A percentile compares a stretch with the other conserved stretches of the same genome.
phyloP scores from a whole-genome alignment of 2,329 filamentous ascomycete genomes.

The Pseudogymnoascus sp. region DNA sequence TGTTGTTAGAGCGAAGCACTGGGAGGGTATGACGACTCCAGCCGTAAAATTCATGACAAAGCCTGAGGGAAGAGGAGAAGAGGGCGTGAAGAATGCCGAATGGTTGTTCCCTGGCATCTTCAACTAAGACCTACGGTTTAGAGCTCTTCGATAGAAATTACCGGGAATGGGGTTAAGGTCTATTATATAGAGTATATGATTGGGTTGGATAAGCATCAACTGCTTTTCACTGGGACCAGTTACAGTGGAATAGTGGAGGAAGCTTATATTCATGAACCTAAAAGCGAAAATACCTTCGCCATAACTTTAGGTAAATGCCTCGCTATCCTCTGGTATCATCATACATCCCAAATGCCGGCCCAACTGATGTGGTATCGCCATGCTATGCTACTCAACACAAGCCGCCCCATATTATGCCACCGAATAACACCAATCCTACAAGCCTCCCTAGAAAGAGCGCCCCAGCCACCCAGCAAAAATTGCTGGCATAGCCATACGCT shows the following conservation, averaged over 20 bases:
- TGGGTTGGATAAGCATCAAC: background rate
- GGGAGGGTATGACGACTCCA: conserved; percentile 67
- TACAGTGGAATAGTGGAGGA: background rate
- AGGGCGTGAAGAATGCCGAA: conserved; percentile 70
- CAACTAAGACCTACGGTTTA: conserved; percentile 4
- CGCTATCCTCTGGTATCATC: conserved; percentile 1
- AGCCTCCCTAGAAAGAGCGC: background rate
- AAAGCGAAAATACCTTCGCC: background rate
- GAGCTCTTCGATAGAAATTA: background rate
- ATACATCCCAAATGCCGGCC: background rate
- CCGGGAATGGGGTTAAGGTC: background rate
- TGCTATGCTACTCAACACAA: conserved; percentile 2
- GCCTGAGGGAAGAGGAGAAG: conserved; percentile 60
- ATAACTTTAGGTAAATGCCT: background rate
- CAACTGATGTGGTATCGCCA: background rate
- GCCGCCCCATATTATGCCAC: conserved; percentile 4
- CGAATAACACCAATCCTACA: conserved; percentile 5
- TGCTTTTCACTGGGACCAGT: background rate
- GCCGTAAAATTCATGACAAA: conserved; percentile 78
- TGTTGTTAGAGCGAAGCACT: conserved; percentile 71
- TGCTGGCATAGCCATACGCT: conserved; percentile 2
- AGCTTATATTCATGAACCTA: background rate
- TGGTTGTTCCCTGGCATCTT: conserved; percentile 71
- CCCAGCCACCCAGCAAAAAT: conserved; percentile 4
- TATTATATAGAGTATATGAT: background rate